Evolutionary conservation across 495 filamentous ascomycete genomes (phyloP), one percentile per base, ranked within the genome.

Genomic region (Xylaria curta): DNA sequence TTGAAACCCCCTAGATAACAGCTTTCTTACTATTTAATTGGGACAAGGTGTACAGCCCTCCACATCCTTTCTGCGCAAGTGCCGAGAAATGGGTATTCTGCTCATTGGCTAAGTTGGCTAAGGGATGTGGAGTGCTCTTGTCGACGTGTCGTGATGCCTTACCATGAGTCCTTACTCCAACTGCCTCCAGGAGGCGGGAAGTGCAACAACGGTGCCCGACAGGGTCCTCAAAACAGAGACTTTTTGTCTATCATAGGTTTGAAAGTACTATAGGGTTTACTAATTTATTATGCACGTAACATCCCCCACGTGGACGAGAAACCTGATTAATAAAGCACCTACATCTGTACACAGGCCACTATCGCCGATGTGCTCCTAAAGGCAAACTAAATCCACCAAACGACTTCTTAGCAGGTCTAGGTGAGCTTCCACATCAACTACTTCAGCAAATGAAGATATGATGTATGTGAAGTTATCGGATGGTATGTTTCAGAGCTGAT

Each of bases 61-160:
- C 26, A 28, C 44, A 47, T 56, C 26, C 3, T 61, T 54, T 69
- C 66, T 56, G n/a, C 49, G 24, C 33, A 40, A 68, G 2, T 68
- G 66, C 54, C 40, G 54, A 60, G 54, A 26, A 28, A 36, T 69
- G 67, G 49, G 44, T 56, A 53, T 8, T 15, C 8, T 17, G 17
- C 9, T 26, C 24, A 54, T 62, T 70, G 68, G 47, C 19, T 46
- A 15, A 4, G 31, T n/a, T n/a, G 31, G 31, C 33, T 36, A 46
- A 31, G 9, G 33, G 21, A 42, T 69, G 58, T 46, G 51, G 40
- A 13, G 42, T 51, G 21, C 7, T 38, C 47, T 26, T 56, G 47
- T 56, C 47, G 47, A 70, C 40, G 53, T 66, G 59, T 66, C 51
- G 56, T 60, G 53, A 44, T 51, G 24, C 44, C 13, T 51, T 59